These are phyloP conservation scores for Kodamaea sp. DNA, from an alignment of 1,139 yeast species.

Conservation along the genomic window DNA sequence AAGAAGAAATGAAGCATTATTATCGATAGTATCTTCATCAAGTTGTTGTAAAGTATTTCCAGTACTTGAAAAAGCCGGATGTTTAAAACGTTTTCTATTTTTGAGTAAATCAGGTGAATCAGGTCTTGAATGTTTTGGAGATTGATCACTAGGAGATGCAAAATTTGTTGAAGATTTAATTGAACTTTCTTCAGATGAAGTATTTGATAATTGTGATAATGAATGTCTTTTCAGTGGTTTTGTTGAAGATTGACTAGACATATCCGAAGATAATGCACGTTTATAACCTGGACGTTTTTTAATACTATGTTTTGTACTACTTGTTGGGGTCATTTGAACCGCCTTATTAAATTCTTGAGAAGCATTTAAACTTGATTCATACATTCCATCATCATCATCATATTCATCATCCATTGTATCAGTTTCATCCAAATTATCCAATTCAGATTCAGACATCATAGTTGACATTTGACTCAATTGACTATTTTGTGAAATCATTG, in stretches of 20 bases:
- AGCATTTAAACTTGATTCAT: slow-evolving; percentile 30
- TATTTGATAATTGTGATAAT: slow-evolving; percentile 35
- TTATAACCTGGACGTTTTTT: slow-evolving; percentile 33
- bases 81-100: slow-evolving; percentile 16
- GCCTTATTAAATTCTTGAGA: slow-evolving; percentile 21
- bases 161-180: slow-evolving; percentile 13
- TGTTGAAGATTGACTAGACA: slow-evolving; percentile 33
- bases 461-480: slow-evolving; percentile 57
- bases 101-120: slow-evolving; percentile 20
- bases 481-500: slow-evolving; percentile 63
- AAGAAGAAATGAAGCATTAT: slow-evolving; percentile 1
- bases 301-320: not conserved
- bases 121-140: slow-evolving; percentile 14
- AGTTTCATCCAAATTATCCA: slow-evolving; percentile 42
- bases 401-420: slow-evolving; percentile 45
- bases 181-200: slow-evolving; percentile 38
- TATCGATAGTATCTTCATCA: slow-evolving; percentile 2
- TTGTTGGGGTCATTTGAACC: slow-evolving; percentile 1
- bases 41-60: not conserved
- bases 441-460: slow-evolving; percentile 45
- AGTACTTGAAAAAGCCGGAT: slow-evolving; percentile 6
- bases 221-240: slow-evolving; percentile 26
- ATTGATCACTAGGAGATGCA: slow-evolving; percentile 14
- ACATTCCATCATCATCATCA: slow-evolving; percentile 33
- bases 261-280: slow-evolving; percentile 36